Evolutionary conservation across 202 grass and related monocot genomes (phyloP), one percentile per base, ranked within the genome.

Genomic region (Zizania palustris): DNA sequence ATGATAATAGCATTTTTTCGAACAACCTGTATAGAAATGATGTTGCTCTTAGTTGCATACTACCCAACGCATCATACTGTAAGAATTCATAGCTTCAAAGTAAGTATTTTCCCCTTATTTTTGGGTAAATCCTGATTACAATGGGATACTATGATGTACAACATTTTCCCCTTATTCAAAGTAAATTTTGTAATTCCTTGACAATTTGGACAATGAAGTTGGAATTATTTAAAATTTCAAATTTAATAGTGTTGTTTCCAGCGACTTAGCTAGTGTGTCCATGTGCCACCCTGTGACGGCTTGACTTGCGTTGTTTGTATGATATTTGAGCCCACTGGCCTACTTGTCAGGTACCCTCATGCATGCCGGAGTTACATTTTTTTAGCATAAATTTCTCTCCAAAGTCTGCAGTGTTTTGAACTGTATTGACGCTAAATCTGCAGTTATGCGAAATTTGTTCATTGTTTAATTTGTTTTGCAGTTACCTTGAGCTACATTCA

Each of bases 41-140:
- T 70, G 65, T 55, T 65, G 10, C 45, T 79, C 39, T 75, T 70
- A 18, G 50, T 18, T 7, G 1, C 18, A 46, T 64, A 74, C 40
- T 22, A 80, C 37, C 51, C 11, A 59, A 59, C 83, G 63, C 40
- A 55, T 84, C 16, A 42, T 88, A 57, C 42, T 80, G 64, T 80
- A 70, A 74, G 34, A 21, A 51, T 44, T 73, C 4, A 54, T n/a
- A 63, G 43, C 21, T 15, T 74, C 20, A 55, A 22, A 45, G 21
- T 60, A 9, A 41, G n/a, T 59, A 16, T 61, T 20, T 11, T 65
- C 37, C 40, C 33, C 9, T 61, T 72, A 41, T 37, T 20, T 34
- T 33, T 45, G 36, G 19, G 41, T 40, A 53, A 44, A 10, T 70
- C 37, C 43, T 76, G 5, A 5, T 60, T 80, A 59, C 70, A 65